A percentile compares a stretch with the other conserved stretches of the same genome.
Evolutionary conservation across 1,139 yeast species (phyloP).

Genomic region (Saccharomyces hybrid): DNA sequence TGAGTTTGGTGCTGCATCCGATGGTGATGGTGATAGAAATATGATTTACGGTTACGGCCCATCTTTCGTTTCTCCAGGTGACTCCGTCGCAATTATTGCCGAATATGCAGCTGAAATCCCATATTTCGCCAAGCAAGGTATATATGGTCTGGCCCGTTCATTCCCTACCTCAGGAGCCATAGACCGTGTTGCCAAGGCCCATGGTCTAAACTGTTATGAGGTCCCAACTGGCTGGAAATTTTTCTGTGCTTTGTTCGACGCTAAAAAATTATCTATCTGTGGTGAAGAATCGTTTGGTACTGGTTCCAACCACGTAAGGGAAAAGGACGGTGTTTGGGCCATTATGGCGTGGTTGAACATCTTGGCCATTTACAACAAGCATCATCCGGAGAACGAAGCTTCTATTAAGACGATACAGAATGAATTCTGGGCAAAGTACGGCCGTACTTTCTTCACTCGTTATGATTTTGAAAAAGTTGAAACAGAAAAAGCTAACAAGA

Average conservation of each 20-base stretch:
- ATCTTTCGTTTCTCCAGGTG: slow-evolving; percentile 97
- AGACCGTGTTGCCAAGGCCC: slow-evolving; percentile 78
- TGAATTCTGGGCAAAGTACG: slow-evolving; percentile 85
- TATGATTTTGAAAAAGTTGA: slow-evolving; percentile 86
- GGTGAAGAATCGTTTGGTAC: slow-evolving; percentile 99
- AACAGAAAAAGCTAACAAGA: slow-evolving; percentile 63
- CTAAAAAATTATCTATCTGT: slow-evolving; percentile 86
- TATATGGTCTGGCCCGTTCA: slow-evolving; percentile 91
- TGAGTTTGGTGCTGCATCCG: slow-evolving; percentile 96
- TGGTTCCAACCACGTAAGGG: slow-evolving; percentile 94
- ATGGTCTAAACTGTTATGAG: slow-evolving; percentile 73
- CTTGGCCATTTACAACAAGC: slow-evolving; percentile 65
- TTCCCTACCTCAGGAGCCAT: slow-evolving; percentile 97
- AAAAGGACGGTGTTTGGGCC: slow-evolving; percentile 98
- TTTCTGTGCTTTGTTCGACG: slow-evolving; percentile 90
- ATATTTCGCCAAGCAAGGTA: slow-evolving; percentile 78
- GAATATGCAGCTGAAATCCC: slow-evolving; percentile 86
- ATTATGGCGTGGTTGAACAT: slow-evolving; percentile 94
- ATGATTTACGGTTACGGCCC: slow-evolving; percentile 92
- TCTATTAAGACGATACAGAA: slow-evolving; percentile 75
- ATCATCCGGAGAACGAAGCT: slow-evolving; percentile 49
- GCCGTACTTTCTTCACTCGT: slow-evolving; percentile 95
- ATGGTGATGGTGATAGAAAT: slow-evolving; percentile 98
- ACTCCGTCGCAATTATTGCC: slow-evolving; percentile 93
- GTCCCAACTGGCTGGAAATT: slow-evolving; percentile 99